Evolutionary conservation across 2,329 filamentous ascomycete genomes (phyloP).

Genomic region (Sporothrix dimorphospora): DNA sequence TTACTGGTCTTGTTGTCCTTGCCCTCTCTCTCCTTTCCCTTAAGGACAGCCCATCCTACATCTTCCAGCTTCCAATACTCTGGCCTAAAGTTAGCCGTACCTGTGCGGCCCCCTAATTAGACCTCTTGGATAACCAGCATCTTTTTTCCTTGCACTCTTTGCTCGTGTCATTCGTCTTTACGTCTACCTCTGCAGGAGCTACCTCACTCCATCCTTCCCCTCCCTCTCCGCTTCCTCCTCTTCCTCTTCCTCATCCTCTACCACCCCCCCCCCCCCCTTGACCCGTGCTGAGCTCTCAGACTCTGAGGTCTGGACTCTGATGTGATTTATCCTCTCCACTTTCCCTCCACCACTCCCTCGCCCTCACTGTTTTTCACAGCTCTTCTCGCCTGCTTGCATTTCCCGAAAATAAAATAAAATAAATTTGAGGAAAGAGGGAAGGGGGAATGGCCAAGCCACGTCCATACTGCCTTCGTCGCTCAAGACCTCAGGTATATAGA

Average conservation of each 20-base stretch:
- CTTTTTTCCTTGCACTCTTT: background rate
- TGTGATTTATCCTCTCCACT: background rate
- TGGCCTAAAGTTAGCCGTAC: background rate
- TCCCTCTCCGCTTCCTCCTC: background rate
- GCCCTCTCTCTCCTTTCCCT: background rate
- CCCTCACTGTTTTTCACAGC: constrained; percentile 28
- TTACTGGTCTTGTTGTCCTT: background rate
- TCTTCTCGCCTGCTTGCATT: constrained; percentile 1
- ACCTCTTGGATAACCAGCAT: background rate
- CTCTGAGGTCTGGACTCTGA: constrained; percentile 2
- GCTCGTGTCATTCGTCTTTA: background rate
- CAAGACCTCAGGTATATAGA: constrained; percentile 24
- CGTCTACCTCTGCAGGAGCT: background rate
- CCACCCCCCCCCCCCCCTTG: constrained; percentile 5
- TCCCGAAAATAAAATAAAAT: background rate
- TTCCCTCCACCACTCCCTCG: constrained; percentile 32
- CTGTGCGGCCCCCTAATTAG: background rate
- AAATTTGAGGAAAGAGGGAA: background rate
- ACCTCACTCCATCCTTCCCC: background rate
- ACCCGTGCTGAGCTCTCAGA: constrained; percentile 1
- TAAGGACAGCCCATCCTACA: background rate
- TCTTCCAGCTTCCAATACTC: background rate
- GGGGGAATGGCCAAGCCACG: constrained; percentile 13
- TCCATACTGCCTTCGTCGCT: background rate
- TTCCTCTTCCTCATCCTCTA: background rate